Evolutionary conservation across 2,329 filamentous ascomycete genomes (phyloP).

Genomic region (Xenosphaeropsis pyriputrescens): DNA sequence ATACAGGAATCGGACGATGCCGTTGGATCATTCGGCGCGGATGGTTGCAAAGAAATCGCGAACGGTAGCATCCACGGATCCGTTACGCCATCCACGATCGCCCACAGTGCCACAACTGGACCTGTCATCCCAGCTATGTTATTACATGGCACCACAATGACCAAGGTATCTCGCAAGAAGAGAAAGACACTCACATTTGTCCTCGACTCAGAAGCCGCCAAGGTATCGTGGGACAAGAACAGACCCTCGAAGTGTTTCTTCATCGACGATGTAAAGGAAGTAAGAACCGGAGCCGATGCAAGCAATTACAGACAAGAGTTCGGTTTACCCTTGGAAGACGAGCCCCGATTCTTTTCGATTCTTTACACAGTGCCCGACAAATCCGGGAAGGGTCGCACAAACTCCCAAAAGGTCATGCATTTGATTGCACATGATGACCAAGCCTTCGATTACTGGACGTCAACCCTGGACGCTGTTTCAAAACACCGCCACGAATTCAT

Average conservation of each 20-base stretch:
- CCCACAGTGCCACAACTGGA: constrained; percentile 22
- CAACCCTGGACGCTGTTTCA: constrained; percentile 69
- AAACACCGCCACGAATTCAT: constrained; percentile 81
- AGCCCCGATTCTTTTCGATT: constrained; percentile 76
- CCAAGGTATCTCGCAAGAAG: constrained; percentile 76
- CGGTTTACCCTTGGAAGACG: constrained; percentile 49
- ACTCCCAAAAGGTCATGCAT: constrained; percentile 63
- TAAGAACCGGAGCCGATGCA: constrained; percentile 70
- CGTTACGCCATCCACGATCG: constrained; percentile 19
- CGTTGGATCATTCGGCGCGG: constrained; percentile 23
- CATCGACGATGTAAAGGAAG: constrained; percentile 89
- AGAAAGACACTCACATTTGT: constrained; percentile 57
- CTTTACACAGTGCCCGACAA: constrained; percentile 70
- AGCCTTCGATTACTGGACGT: constrained; percentile 66
- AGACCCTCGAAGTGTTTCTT: constrained; percentile 76
- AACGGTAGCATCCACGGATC: constrained; percentile 30
- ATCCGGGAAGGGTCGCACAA: constrained; percentile 41
- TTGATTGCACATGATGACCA: constrained; percentile 64
- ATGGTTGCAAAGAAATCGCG: constrained; percentile 30
- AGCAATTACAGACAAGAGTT: constrained; percentile 82
- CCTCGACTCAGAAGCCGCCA: constrained; percentile 70
- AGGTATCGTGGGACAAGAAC: constrained; percentile 74
- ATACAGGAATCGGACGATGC: constrained; percentile 34
- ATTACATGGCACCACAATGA: constrained; percentile 63
- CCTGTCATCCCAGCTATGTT: constrained; percentile 67